phyloP scores from a whole-genome alignment of 257 asterid genomes.

The Thymus quinquecostatus region DNA sequence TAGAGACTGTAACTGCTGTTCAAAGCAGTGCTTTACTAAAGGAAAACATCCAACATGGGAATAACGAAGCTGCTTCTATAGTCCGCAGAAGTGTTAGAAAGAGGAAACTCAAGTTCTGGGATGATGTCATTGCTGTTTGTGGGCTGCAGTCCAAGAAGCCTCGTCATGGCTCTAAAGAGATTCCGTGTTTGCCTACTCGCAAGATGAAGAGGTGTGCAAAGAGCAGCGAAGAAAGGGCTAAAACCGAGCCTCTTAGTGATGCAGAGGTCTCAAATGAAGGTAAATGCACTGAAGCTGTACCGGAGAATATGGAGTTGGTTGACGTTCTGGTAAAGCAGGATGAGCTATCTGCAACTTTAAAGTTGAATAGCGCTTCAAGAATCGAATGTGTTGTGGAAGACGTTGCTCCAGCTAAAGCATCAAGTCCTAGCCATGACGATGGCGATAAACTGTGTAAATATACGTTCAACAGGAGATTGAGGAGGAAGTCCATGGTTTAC shows the following conservation, averaged over 20 bases:
- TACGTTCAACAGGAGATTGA: constrained; percentile 55
- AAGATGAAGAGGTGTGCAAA: constrained; percentile 26
- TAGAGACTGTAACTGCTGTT: constrained; percentile 21
- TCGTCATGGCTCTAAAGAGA: constrained; percentile 17
- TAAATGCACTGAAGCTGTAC: constrained; percentile 15
- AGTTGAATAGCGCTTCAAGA: constrained; percentile 36
- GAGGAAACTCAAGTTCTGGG: constrained; percentile 62
- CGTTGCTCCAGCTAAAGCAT: constrained; percentile 31
- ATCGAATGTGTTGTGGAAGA: constrained; percentile 31
- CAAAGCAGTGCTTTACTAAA: constrained; percentile 33
- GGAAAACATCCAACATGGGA: constrained; percentile 36
- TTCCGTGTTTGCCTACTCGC: constrained; percentile 24
- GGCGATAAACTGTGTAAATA: constrained; percentile 28
- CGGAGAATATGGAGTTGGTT: constrained; percentile 35
- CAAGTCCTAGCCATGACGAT: constrained; percentile 24
- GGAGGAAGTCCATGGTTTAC: constrained; percentile 39
- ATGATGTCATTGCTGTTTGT: constrained; percentile 41
- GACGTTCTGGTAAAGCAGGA: constrained; percentile 44
- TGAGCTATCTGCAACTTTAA: constrained; percentile 35
- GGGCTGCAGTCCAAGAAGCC: constrained; percentile 41
- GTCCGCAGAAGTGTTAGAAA: constrained; percentile 67
- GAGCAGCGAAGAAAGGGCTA: constrained; percentile 30
- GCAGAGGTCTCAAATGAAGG: constrained; percentile 27
- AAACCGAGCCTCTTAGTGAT: constrained; percentile 21
- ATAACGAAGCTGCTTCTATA: constrained; percentile 39